Evolutionary conservation across 352 stramenopile genomes (phyloP), one percentile per base, ranked within the genome.

Genomic region (Stramenopiles sp.): DNA sequence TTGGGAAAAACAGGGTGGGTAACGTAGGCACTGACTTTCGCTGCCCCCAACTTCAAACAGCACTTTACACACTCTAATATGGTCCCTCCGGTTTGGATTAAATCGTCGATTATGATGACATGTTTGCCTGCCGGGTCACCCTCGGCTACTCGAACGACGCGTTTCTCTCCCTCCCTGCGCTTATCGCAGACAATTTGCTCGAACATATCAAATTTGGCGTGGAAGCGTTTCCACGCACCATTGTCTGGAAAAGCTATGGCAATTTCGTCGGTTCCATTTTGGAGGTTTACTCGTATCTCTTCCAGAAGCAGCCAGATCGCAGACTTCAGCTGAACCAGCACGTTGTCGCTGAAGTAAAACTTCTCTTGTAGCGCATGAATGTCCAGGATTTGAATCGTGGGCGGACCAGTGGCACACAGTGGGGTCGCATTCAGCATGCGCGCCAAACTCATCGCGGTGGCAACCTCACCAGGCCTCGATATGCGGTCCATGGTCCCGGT

Each of bases 241-340:
- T 91, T 85, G 78, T 91, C 86, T 30, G 86, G 86, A 76, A 89
- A 91, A 1, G 84, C 86, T 30, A 91, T 82, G 0, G 84, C 83
- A 4, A 89, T 85, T 3, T 82, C 82, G 76, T 63, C 43, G 12
- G 12, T 25, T 25, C 43, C 43, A 63, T 25, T 63, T 63, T 63
- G 12, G 25, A 18, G 18, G 32, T 31, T 30, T 4, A 53, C 4
- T 35, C 6, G 12, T 4, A 77, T 1, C 3, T 25, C n/a, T 32
- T 76, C 4, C 12, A 18, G 68, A 30, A 77, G 12, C 34, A 76
- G 3, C 18, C 30, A 33, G 32, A 77, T 76, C 1, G 2, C 18
- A 1, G 36, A 68, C 31, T 76, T 33, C 18, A 76, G 4, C 1
- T 1, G n/a, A 32, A 37, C 34, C 1, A 73, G 3, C 32, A 74